Base-by-base conservation (phyloP, 2,329 filamentous ascomycete species). In the Talaromyces sp. region DNA sequence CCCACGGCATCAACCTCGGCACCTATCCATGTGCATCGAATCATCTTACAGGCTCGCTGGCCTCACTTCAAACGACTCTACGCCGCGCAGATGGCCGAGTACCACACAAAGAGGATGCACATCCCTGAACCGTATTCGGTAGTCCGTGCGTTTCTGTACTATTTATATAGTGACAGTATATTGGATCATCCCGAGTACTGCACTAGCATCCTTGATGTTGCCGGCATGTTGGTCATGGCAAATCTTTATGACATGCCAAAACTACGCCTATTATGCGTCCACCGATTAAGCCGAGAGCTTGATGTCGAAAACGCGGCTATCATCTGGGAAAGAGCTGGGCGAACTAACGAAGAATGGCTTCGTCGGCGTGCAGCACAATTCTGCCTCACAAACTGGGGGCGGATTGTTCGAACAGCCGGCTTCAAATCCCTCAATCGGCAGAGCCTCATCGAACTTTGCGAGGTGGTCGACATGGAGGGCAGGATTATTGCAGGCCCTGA, bases 211-310 rank as follows among this genome's bases (percentile, higher is more conserved):
- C 85, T 88, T 31, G 92, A 97, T 67, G 92, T 97, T 14, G 93
- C 94, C 0, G 93, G 94, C 9, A 86, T 99, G 74, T 83, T 99
- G 3, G 93, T 99, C 65, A 95, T 99, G 90, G 92, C 92, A 50
- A 97, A 97, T 73, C 90, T 97, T 53, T 99, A 99, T 77, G 93
- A 97, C 71, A 95, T 99, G 79, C 92, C 92, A 1, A 91, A 94
- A 66, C 85, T 99, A 26, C 89, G 93, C 21, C 84, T 96, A 8
- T 82, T 97, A 1, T 97, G 93, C 72, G 90, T 97, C 58, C 93
- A 96, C 71, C 86, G 94, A 9, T 83, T 99, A 3, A 88, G 90
- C 59, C 89, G 91, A 63, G 94, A 99, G 71, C 84, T 99, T 3
- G 93, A 97, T 71, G 89, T 97, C 43, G 91, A 96, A 62, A 92